Conservation (phyloP, 1,139 yeast species). For the Candida sanyaensis region DNA sequence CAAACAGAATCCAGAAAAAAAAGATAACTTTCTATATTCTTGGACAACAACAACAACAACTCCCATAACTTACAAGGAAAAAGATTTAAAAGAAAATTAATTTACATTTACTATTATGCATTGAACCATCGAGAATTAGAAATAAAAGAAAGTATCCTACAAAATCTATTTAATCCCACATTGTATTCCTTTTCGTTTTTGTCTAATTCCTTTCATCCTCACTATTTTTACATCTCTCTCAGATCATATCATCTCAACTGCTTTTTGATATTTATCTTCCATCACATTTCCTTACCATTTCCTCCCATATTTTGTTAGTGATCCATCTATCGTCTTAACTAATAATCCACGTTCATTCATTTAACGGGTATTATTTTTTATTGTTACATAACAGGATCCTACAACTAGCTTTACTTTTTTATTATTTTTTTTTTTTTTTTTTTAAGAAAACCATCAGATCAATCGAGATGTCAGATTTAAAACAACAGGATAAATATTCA, state of each 20-base stretch:
- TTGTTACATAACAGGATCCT: too few relatives aligned
- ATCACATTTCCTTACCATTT: too few relatives aligned
- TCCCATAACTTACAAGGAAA: not conserved
- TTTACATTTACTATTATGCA: not conserved
- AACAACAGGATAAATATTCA: not conserved
- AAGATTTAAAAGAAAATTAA: not conserved
- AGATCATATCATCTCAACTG: too few relatives aligned
- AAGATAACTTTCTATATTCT: not conserved
- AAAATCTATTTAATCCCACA: not conserved
- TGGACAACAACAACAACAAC: too few relatives aligned
- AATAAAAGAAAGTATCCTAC: not conserved
- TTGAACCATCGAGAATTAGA: not conserved
- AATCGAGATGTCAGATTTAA: slow-evolving; percentile 1
- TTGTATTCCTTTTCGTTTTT: not conserved
- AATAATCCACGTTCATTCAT: too few relatives aligned
- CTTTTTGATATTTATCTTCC: too few relatives aligned
- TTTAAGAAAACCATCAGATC: not conserved
- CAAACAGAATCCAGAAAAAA: not conserved
- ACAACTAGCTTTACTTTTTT: too few relatives aligned
- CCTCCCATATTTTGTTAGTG: too few relatives aligned
- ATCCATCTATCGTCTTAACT: too few relatives aligned
- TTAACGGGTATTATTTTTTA: too few relatives aligned
- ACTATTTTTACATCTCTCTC: not conserved
- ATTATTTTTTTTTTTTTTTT: too few relatives aligned
- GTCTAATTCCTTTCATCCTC: not conserved